A percentile compares a stretch with the other conserved stretches of the same genome.
These are phyloP conservation scores for Mucor mucedo DNA, from an alignment of 371 early-diverging fungal species.

Conservation along the genomic window DNA sequence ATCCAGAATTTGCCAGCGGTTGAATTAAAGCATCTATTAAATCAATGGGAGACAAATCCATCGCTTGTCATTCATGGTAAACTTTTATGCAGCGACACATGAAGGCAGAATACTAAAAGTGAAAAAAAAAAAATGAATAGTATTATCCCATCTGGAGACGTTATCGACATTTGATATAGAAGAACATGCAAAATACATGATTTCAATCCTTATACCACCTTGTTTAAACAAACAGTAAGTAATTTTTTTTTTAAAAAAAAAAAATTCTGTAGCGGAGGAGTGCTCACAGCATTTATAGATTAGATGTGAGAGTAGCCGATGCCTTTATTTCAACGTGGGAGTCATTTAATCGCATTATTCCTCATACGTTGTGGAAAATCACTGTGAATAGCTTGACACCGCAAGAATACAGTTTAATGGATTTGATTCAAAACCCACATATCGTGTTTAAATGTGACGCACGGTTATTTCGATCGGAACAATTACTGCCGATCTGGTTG, in stretches of 20 bases:
- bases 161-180: slow-evolving; percentile 13
- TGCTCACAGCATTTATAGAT: background rate
- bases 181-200: slow-evolving; percentile 24
- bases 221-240: slow-evolving; percentile 36
- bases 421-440: slow-evolving; percentile 56
- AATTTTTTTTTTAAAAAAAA: background rate
- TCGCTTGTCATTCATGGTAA: slow-evolving; percentile 14
- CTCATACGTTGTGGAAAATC: slow-evolving; percentile 46
- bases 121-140: slow-evolving; percentile 1
- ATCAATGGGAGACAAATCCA: slow-evolving; percentile 22
- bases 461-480: slow-evolving; percentile 54
- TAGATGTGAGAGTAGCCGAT: slow-evolving; percentile 31
- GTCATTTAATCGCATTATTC: slow-evolving; percentile 41
- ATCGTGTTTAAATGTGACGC: slow-evolving; percentile 57
- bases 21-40: slow-evolving; percentile 9
- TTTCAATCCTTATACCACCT: slow-evolving; percentile 24
- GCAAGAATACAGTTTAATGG: slow-evolving; percentile 38
- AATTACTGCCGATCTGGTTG: slow-evolving; percentile 56
- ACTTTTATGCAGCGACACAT: background rate
- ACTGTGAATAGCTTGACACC: slow-evolving; percentile 27
- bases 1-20: slow-evolving; percentile 3
- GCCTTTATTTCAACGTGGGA: slow-evolving; percentile 49
- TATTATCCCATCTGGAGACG: slow-evolving; percentile 19
- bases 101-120: no score
- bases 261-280: no score